A percentile compares a stretch with the other conserved stretches of the same genome.
These are phyloP conservation scores for Dichotomocladium elegans DNA, from an alignment of 371 early-diverging fungal genomes.

Conservation along the genomic window DNA sequence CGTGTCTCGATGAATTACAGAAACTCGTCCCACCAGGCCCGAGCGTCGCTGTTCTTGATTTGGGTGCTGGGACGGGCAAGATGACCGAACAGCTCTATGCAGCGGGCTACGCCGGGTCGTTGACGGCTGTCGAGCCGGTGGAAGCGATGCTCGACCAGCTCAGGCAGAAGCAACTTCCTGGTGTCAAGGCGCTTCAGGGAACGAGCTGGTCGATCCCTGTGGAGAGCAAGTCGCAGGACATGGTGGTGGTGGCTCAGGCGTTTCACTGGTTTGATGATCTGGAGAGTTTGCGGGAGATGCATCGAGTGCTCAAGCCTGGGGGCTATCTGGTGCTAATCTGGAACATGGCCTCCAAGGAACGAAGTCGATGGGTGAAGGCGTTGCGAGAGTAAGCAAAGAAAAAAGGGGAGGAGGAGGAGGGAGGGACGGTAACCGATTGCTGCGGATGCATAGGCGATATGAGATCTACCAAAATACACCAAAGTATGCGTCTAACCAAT, in stretches of 20 bases:
- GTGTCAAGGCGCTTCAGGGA: conserved; percentile 27
- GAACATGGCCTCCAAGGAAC: conserved; percentile 44
- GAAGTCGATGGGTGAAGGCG: conserved; percentile 33
- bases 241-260: conserved; percentile 48
- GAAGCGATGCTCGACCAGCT: conserved; percentile 41
- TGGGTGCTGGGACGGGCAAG: conserved; percentile 49
- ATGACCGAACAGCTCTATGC: conserved; percentile 30
- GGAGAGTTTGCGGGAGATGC: conserved; percentile 38
- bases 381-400: conserved; percentile 34
- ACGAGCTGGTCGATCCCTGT: conserved; percentile 46
- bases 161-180: conserved; percentile 13
- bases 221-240: conserved; percentile 31
- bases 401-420: too few species aligned
- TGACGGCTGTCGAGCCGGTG: conserved; percentile 49
- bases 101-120: conserved; percentile 10
- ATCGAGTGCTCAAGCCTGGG: conserved; percentile 43
- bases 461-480: too few species aligned
- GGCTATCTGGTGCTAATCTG: conserved; percentile 43
- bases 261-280: conserved; percentile 59
- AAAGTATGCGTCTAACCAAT: too few species aligned
- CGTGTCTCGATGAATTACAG: conserved; percentile 18
- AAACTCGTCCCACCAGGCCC: not conserved
- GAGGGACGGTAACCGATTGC: too few species aligned
- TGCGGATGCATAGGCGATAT: too few species aligned
- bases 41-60: conserved; percentile 20